Base-by-base conservation (phyloP, 2,329 filamentous ascomycete genomes). In the Trichoderma atroviride region DNA sequence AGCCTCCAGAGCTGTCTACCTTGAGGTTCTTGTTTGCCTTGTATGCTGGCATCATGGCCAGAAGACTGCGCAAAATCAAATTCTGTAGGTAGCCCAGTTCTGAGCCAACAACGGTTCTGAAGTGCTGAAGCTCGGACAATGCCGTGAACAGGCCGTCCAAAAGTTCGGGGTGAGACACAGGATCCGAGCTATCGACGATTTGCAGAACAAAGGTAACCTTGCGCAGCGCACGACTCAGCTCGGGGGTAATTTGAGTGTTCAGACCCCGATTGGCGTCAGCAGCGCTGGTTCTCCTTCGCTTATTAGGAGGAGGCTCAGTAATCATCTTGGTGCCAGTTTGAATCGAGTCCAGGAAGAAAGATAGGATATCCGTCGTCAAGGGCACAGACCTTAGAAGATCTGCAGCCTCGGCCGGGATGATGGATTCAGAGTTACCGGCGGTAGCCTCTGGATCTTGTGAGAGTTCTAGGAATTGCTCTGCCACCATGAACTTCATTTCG, bases 51-150 rank as follows among this genome's bases (percentile, higher is more conserved):
- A 98, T 89, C 81, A 98, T 97, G 53, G 91, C 89, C 62, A 95
- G 84, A 40, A 99, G 84, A 74, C 92, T 94, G 72, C 91, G 88
- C 50, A 99, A 86, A 9, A 96, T 89, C 64, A 98, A 82, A 73
- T 92, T 93, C 78, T 98, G 92, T 53, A 98, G 84, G 81, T 98
- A 98, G 19, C 94, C 93, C 71, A 97, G 86, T 77, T 96, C 94
- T 0, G 94, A 95, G 53, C 92, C 90, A 31, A 94, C 89, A 69
- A 95, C 88, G 31, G 89, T 87, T 77, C 92, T 91, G 78, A 96
- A 92, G 71, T 93, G 91, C 74, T 97, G 94, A 29, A 99, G 85
- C 75, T 97, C 92, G 5, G 91, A 90, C n/a, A 99, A 86, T 0
- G 92, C 87, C 69, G 91, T 89, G 81, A 98, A 99, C 4, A 99